phyloP scores from a whole-genome alignment of 2,329 filamentous ascomycete genomes.

The Pestalotiopsis sp. region DNA sequence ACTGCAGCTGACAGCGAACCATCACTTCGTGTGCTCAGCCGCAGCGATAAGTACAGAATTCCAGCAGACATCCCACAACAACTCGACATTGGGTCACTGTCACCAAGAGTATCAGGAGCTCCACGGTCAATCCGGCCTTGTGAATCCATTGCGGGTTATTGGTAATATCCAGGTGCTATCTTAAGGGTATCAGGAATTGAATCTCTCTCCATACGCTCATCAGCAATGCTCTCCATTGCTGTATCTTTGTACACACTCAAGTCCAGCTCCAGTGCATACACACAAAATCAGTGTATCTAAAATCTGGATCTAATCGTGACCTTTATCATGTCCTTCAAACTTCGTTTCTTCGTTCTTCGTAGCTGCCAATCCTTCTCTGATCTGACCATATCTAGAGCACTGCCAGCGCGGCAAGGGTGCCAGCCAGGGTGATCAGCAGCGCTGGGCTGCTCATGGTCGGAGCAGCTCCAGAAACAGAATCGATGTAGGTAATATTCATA shows the following conservation, averaged over 20 bases:
- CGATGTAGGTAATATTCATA: conserved; percentile 39
- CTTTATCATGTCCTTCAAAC: not conserved
- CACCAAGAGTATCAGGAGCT: not conserved
- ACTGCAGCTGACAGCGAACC: not conserved
- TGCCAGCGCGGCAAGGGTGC: not conserved
- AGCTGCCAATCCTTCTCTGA: not conserved
- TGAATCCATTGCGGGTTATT: not conserved
- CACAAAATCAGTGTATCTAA: not conserved
- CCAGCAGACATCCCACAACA: not conserved
- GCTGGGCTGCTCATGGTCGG: conserved; percentile 11
- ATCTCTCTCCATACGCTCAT: not conserved
- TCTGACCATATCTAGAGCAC: not conserved
- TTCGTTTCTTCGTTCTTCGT: conserved; percentile 9
- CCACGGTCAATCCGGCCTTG: not conserved
- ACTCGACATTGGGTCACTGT: not conserved
- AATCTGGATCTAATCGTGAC: not conserved
- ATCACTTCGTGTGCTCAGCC: not conserved
- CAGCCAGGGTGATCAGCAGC: conserved; percentile 1
- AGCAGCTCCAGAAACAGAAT: conserved; percentile 19
- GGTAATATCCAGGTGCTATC: not conserved
- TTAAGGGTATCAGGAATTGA: not conserved
- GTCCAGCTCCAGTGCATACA: not conserved
- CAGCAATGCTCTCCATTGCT: not conserved
- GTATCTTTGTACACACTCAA: not conserved
- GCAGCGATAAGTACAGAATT: not conserved